Evolutionary conservation across 371 early-diverging fungal species (phyloP), one percentile per base, ranked within the genome.

Genomic region (Lichtheimia ramosa): DNA sequence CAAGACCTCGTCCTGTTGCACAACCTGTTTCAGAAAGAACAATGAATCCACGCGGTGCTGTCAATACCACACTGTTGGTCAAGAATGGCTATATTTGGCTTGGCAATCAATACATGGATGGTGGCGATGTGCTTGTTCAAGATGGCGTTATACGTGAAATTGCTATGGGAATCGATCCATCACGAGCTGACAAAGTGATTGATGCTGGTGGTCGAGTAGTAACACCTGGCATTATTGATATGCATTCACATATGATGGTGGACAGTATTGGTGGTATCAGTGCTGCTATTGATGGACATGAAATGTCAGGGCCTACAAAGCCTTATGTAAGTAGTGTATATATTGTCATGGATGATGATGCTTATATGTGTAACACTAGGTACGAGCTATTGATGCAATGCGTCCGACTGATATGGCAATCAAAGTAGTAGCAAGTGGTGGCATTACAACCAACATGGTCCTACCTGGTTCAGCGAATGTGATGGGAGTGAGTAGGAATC

Each of bases 221-320:
- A 14, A 90, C 92, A 6, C 93, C 93, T 15, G 92, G 93, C 50
- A 73, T 93, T 25, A 83, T 93, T 2, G 93, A 92, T 68, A 86
- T 87, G 91, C 90, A 93, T 68, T 83, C 86, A 25, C 86, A 85
- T 72, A 76, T 85, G 66, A 86, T 86, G 15, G 77, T 86, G 2
- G 78, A 71, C 41, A 77, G 82, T 8, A 84, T 87, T 75, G 89
- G 88, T 16, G 71, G 60, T 0, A 64, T 90, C 50, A 55, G 23
- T 4, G 89, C 70, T 6, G 68, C 63, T n/a, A 52, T 59, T 15
- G 93, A 93, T 69, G 76, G 69, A 10, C 92, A 93, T 62, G 93
- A 93, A 68, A 79, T 80, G 76, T 80, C 86, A 14, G 60, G 75
- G 14, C 88, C 89, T 12, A 64, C 79, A 3, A 81, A 84, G 18